Base-by-base conservation (phyloP, 176 grass and related monocot genomes). In the Avena insularis region DNA sequence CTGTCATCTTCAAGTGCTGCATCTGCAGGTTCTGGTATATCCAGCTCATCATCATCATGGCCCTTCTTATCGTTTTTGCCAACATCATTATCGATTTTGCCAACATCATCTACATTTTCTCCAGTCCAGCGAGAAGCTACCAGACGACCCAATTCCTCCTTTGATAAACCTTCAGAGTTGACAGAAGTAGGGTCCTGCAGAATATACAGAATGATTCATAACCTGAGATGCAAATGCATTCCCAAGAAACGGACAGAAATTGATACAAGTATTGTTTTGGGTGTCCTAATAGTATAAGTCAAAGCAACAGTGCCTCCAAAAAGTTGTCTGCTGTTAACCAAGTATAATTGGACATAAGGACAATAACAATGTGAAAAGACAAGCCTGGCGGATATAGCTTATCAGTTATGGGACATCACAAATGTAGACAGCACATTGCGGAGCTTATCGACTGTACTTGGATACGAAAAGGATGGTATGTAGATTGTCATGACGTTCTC, bases 71-170 rank as follows among this genome's bases (percentile, higher is more conserved):
- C 51, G 9, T 77, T 86, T 31, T 31, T 31, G 29, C 29, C 29
- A 31, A 31, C 31, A 33, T 33, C 31, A 33, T 89, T 90, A 76
- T 91, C 51, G 9, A 73, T 86, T 75, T 87, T 79, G 38, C 56
- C 80, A 57, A 78, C 74, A 36, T 95, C 93, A 77, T 90, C 75
- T 75, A 82, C 86, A 57, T 85, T 86, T 88, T 95, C 91, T 60
- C 90, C 90, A 57, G 97, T 99, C 97, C 97, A 99, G 61, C 97
- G 90, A 78, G 97, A 99, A 84, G 97, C 97, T 77, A 99, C 92
- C 17, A 94, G 82, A 33, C 94, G 90, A 86, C 97, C 97, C 36
- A 99, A 86, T 57, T 99, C 97, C 88, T 91, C 97, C 86, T 85
- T 94, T 60, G 97, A 99, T 80, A 99, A 94, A 53, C 83, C 92